A percentile compares a stretch with the other conserved stretches of the same genome.
phyloP scores from a whole-genome alignment of 495 filamentous ascomycete species.

The Podospora appendiculata region DNA sequence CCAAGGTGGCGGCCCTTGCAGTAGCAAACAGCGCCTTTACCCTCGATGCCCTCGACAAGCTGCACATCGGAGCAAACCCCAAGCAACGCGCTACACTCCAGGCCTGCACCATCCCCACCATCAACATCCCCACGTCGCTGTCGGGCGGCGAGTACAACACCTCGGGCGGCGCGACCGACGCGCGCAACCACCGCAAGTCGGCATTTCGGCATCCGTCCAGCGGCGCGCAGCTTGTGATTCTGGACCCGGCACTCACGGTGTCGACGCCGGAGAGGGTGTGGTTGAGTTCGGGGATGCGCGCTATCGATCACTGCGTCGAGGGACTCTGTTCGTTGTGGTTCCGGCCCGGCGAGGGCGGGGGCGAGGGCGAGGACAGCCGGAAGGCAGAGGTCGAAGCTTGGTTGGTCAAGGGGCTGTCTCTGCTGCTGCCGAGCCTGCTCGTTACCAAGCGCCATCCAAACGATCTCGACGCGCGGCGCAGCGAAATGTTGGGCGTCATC shows the following conservation, averaged over 20 bases:
- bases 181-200: constrained; percentile 44
- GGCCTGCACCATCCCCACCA: constrained; percentile 41
- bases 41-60: constrained; percentile 32
- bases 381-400: constrained; percentile 2
- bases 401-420: constrained; percentile 36
- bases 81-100: constrained; percentile 9
- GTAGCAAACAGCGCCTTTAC: constrained; percentile 39
- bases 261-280: constrained; percentile 53
- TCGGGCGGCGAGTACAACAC: constrained; percentile 56
- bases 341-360: constrained; percentile 10
- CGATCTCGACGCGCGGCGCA: constrained; percentile 41
- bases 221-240: constrained; percentile 47
- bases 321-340: constrained; percentile 38
- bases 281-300: constrained; percentile 54
- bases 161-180: constrained; percentile 48
- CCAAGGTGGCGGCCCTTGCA: constrained; percentile 47
- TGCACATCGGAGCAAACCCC: constrained; percentile 19
- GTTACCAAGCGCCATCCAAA: constrained; percentile 34
- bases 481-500: constrained; percentile 23
- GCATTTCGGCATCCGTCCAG: constrained; percentile 39
- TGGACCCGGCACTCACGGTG: constrained; percentile 47
- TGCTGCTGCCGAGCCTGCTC: constrained; percentile 46
- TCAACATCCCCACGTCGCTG: constrained; percentile 56
- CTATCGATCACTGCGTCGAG: constrained; percentile 61
- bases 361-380: constrained; percentile 16